Conservation (phyloP, 257 asterid genomes). For the Perilla frutescens region DNA sequence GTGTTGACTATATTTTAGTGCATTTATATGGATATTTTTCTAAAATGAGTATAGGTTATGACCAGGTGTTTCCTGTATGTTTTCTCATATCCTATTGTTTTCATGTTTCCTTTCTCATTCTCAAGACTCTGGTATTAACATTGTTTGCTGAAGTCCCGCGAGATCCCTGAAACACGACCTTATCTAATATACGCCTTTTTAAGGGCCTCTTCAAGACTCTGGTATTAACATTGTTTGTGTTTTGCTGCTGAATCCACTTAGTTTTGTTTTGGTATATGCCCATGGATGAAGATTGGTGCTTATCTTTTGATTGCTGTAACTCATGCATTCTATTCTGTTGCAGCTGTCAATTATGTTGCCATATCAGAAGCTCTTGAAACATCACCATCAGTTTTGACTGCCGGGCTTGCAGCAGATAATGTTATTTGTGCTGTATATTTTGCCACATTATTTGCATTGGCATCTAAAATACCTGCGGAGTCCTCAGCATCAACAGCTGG, state of each 20-base stretch:
- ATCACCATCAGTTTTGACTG: constrained; percentile 88
- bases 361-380: constrained; percentile 84
- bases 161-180: neutral
- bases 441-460: constrained; percentile 78
- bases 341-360: constrained; percentile 97
- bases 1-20: neutral
- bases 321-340: constrained; percentile 24
- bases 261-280: neutral
- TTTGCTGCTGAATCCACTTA: neutral
- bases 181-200: neutral
- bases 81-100: neutral
- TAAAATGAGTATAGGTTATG: neutral
- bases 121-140: neutral
- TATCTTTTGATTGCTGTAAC: constrained; percentile 18
- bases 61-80: neutral
- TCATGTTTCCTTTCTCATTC: neutral
- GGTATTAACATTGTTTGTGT: too few relatives aligned
- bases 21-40: neutral
- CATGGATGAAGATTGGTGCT: neutral
- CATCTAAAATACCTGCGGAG: constrained; percentile 84
- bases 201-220: neutral
- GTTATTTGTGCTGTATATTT: constrained; percentile 93
- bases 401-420: constrained; percentile 97
- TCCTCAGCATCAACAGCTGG: constrained; percentile 54
- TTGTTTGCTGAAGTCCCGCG: neutral